Evolutionary conservation across 805 yeast species (phyloP).

Genomic region (Blastobotrys americana): DNA sequence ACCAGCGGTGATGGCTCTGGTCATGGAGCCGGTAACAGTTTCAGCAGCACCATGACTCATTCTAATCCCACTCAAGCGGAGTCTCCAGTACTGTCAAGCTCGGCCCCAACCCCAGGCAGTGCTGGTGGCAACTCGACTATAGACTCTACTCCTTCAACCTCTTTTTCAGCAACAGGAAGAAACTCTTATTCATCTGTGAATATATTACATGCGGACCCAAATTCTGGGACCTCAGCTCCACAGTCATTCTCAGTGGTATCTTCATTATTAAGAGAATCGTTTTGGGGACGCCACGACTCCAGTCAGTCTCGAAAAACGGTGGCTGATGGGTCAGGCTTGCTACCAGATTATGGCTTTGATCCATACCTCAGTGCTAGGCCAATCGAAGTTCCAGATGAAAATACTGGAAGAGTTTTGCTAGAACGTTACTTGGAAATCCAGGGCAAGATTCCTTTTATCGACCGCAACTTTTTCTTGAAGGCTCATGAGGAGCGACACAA

Average conservation of each 20-base stretch:
- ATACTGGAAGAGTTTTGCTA: conserved; percentile 13
- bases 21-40: conserved; percentile 23
- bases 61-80: neutral
- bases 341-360: conserved; percentile 18
- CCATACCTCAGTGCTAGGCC: conserved; percentile 17
- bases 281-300: conserved; percentile 15
- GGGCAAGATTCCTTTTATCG: conserved; percentile 19
- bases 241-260: conserved; percentile 26
- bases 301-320: conserved; percentile 4
- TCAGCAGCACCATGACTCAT: no score
- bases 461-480: conserved; percentile 12
- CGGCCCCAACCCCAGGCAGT: neutral
- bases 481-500: conserved; percentile 14
- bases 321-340: conserved; percentile 10
- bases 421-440: conserved; percentile 14
- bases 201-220: conserved; percentile 21
- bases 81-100: neutral
- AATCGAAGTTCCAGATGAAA: conserved; percentile 14
- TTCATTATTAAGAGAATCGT: conserved; percentile 21
- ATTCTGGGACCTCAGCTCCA: conserved; percentile 18
- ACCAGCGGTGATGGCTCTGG: neutral
- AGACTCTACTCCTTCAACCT: neutral
- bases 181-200: conserved; percentile 12
- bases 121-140: neutral
- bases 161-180: neutral